These are phyloP conservation scores for Begonia masoniana DNA, from an alignment of 306 rosid genomes.

Conservation along the genomic window DNA sequence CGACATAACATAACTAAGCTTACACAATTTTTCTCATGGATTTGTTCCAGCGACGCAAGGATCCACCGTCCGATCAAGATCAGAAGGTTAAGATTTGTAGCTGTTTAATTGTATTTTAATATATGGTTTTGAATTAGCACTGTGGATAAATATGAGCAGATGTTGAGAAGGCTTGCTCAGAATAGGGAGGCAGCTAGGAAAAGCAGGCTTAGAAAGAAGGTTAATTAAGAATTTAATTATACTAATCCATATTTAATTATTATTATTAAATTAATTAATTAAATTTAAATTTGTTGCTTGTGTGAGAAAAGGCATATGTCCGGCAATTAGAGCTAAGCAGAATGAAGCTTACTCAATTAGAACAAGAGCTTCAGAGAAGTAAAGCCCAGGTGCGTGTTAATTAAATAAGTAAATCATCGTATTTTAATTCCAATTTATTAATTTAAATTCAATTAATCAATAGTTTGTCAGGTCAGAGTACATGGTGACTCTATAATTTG, in stretches of 20 bases:
- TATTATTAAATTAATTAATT: too few relatives aligned
- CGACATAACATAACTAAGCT: too few relatives aligned
- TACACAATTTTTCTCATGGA: too few relatives aligned
- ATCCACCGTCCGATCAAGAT: too few relatives aligned
- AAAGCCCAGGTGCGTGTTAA: slow-evolving; percentile 46
- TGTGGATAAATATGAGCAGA: slow-evolving; percentile 26
- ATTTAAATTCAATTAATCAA: too few relatives aligned
- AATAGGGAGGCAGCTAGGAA: slow-evolving; percentile 99
- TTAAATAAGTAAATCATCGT: too few relatives aligned
- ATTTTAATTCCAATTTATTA: too few relatives aligned
- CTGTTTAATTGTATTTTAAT: neutral
- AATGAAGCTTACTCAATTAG: slow-evolving; percentile 84
- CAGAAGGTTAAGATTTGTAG: neutral
- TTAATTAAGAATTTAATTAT: neutral
- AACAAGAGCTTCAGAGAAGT: slow-evolving; percentile 81
- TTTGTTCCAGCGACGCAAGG: too few relatives aligned
- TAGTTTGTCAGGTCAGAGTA: too few relatives aligned
- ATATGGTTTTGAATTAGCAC: neutral
- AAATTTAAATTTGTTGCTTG: neutral
- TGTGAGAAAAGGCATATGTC: slow-evolving; percentile 64
- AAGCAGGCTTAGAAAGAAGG: slow-evolving; percentile 99
- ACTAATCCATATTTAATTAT: neutral
- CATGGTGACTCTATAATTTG: too few relatives aligned
- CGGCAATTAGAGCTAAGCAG: slow-evolving; percentile 94
- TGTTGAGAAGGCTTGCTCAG: slow-evolving; percentile 92